phyloP scores from a whole-genome alignment of 2,329 filamentous ascomycete genomes.

The Aspergillus sp. region DNA sequence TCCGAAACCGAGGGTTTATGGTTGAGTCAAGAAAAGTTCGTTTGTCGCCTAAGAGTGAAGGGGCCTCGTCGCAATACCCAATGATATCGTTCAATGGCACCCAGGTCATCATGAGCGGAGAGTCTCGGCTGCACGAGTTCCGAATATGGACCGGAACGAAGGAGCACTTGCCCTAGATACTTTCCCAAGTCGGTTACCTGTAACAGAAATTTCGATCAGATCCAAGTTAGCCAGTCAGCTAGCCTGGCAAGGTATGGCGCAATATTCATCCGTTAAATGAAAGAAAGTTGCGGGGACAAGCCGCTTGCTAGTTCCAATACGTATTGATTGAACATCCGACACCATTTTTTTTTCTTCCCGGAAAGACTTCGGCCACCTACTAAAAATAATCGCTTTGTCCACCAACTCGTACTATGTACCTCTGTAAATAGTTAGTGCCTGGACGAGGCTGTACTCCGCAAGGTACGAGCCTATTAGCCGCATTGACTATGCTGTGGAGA shows the following conservation, averaged over 20 bases:
- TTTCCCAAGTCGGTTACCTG: background rate
- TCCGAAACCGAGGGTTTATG: background rate
- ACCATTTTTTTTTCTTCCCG: background rate
- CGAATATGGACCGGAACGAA: background rate
- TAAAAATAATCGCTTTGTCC: too few relatives aligned
- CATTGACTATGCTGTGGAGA: too few relatives aligned
- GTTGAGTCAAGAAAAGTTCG: background rate
- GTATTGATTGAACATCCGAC: background rate
- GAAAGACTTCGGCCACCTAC: background rate
- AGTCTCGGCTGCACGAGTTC: background rate
- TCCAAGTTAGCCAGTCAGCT: background rate
- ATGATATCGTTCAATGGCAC: background rate
- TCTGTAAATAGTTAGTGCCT: too few relatives aligned
- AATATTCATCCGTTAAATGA: background rate
- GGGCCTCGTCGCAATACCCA: conserved; percentile 5
- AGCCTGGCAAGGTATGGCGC: background rate
- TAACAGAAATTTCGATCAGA: background rate
- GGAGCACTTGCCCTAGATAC: background rate
- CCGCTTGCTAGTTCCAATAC: background rate
- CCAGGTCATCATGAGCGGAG: background rate
- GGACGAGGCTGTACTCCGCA: too few relatives aligned
- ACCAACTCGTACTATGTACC: too few relatives aligned
- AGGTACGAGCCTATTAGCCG: too few relatives aligned
- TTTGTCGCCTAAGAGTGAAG: conserved; percentile 2
- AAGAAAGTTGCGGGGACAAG: background rate